These are phyloP conservation scores for Eremothecium coryli DNA, from an alignment of 1,139 yeast genomes.

Conservation along the genomic window DNA sequence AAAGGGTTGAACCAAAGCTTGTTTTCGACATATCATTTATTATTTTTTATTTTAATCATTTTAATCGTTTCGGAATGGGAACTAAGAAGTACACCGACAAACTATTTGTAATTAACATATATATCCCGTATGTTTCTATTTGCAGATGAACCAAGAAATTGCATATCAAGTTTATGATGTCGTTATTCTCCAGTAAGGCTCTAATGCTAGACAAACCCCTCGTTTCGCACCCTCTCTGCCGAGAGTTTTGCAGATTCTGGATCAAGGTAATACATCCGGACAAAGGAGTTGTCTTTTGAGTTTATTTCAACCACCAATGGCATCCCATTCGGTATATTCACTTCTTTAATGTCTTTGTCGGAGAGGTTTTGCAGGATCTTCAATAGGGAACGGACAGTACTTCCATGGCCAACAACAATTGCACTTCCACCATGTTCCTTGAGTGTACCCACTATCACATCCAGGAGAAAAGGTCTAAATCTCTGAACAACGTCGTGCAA, in stretches of 20 bases:
- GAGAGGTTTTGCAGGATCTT: slow-evolving; percentile 48
- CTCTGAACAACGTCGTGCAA: slow-evolving; percentile 56
- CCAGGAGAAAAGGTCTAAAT: slow-evolving; percentile 45
- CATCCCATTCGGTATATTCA: slow-evolving; percentile 71
- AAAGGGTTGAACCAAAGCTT: too few relatives aligned
- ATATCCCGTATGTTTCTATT: too few relatives aligned
- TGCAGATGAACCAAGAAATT: too few relatives aligned
- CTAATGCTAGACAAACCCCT: slow-evolving; percentile 40
- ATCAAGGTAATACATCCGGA: slow-evolving; percentile 49
- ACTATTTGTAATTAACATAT: too few relatives aligned
- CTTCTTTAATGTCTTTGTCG: slow-evolving; percentile 53
- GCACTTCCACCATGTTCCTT: slow-evolving; percentile 37
- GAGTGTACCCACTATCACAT: slow-evolving; percentile 36
- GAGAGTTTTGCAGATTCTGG: slow-evolving; percentile 59
- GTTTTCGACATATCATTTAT: too few relatives aligned
- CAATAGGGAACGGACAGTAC: slow-evolving; percentile 59
- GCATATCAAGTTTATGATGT: too few relatives aligned
- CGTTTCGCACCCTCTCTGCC: slow-evolving; percentile 54
- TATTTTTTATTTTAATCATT: too few relatives aligned
- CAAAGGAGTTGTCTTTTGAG: slow-evolving; percentile 37
- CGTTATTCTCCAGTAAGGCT: too few relatives aligned
- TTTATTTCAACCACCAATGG: slow-evolving; percentile 53
- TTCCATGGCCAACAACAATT: slow-evolving; percentile 66
- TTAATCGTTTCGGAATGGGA: too few relatives aligned
- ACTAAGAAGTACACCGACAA: too few relatives aligned